Conservation (phyloP, 495 filamentous ascomycete genomes). For the Penicillium malachiteum region DNA sequence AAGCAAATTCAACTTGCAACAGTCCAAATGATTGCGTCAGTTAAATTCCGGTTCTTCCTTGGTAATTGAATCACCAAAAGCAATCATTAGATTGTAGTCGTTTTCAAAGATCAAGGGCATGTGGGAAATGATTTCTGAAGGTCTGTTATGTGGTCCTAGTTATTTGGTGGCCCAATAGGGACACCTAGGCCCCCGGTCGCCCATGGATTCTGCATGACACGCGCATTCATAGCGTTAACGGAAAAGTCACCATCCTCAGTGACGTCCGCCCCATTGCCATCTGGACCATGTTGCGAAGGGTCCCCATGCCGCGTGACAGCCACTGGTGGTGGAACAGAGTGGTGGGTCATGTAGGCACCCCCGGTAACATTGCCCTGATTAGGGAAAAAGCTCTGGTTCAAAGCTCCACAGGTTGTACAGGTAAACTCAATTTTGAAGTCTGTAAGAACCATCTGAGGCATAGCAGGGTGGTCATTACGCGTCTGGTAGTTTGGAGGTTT, state of each 20-base stretch:
- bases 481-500: conserved; percentile 28
- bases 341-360: conserved; percentile 30
- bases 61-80: neutral
- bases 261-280: conserved; percentile 36
- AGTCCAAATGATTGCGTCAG: neutral
- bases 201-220: conserved; percentile 36
- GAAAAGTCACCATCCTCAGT: conserved; percentile 40
- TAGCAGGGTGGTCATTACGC: conserved; percentile 25
- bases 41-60: neutral
- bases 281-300: conserved; percentile 21
- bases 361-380: conserved; percentile 44
- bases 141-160: conserved; percentile 3
- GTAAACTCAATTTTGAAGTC: conserved; percentile 50
- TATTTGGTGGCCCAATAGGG: conserved; percentile 28
- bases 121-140: neutral
- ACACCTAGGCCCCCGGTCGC: conserved; percentile 30
- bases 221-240: conserved; percentile 25
- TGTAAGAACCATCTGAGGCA: conserved; percentile 35
- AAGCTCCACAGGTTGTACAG: conserved; percentile 42
- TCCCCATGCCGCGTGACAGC: conserved; percentile 20
- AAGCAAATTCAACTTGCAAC: neutral
- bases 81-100: neutral
- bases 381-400: conserved; percentile 48
- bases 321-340: conserved; percentile 23
- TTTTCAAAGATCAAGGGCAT: neutral